Conservation (phyloP, 768 basidiomycete genomes). For the Tricholoma sp. region DNA sequence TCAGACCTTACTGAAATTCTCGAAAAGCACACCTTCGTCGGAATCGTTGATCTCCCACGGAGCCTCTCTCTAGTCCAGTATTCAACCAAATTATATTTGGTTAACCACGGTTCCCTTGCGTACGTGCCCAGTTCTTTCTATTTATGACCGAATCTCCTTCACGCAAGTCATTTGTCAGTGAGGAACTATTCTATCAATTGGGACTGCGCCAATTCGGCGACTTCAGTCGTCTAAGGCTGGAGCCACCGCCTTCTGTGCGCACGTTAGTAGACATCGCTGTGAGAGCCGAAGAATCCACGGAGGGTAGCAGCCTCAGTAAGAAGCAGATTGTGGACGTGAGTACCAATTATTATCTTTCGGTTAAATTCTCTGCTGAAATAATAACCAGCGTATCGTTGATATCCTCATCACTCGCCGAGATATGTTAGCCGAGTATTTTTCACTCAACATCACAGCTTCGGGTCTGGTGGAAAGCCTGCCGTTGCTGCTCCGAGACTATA, state of each 20-base stretch:
- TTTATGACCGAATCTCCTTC: background rate
- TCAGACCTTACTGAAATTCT: constrained; percentile 80
- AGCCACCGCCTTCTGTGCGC: constrained; percentile 73
- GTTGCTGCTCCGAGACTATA: constrained; percentile 78
- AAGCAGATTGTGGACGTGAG: constrained; percentile 68
- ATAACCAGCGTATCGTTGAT: constrained; percentile 54
- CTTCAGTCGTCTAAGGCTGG: constrained; percentile 67
- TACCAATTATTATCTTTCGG: constrained; percentile 2
- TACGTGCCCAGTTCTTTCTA: constrained; percentile 34
- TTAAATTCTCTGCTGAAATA: background rate
- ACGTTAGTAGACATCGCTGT: constrained; percentile 77
- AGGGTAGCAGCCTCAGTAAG: constrained; percentile 48
- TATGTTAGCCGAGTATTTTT: constrained; percentile 94
- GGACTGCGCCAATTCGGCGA: constrained; percentile 89
- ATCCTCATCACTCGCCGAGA: constrained; percentile 57
- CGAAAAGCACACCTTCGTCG: constrained; percentile 86
- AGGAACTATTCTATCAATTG: constrained; percentile 94
- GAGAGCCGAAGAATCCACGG: constrained; percentile 57
- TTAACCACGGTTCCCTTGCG: constrained; percentile 83
- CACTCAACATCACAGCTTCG: constrained; percentile 57
- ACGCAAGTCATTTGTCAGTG: constrained; percentile 38
- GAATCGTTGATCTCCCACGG: constrained; percentile 73
- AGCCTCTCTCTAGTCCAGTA: constrained; percentile 83
- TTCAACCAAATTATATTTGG: constrained; percentile 81
- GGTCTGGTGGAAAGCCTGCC: constrained; percentile 78